Base-by-base conservation (phyloP, 1,284 basidiomycete genomes). In the Ceratobasidium sp. region DNA sequence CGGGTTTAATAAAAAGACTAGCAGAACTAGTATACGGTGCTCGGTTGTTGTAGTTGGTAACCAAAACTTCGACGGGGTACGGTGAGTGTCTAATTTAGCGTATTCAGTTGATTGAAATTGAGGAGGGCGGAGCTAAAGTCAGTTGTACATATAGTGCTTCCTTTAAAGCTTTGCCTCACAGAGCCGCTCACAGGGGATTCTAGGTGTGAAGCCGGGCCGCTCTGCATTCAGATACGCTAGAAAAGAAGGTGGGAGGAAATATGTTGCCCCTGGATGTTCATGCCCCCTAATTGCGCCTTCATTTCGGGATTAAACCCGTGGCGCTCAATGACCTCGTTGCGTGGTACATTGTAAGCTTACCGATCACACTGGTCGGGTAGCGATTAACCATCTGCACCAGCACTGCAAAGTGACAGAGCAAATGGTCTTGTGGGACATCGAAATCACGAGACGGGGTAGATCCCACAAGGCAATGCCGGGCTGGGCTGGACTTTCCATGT, bases 281-380 rank as follows among this genome's bases (percentile, higher is more conserved):
- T 42, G 15, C 64, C 46, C 33, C 64, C 64, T 66, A 66, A 65
- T 66, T 66, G 44, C 46, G 46, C 13, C 28, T 28, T 52, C 64
- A 48, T 66, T 66, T 66, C 46, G 64, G 64, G 64, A 52, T 50
- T 50, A 50, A 50, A 50, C 40, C 62, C 64, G 64, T 28, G 44
- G 44, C 64, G 46, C 26, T 65, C 46, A n/a, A 28, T n/a, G 46
- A 28, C 26, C 46, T 52, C 26, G 64, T 66, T 50, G 64, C 64
- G 20, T 62, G 12, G 17, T 42, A n/a, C 52, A 61, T n/a, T 38
- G 17, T 12, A 10, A 7, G n/a, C 26, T 23, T 61, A 5, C 59
- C 38, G 59, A 42, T 42, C 20, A 26, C 7, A 17, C 20, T 40
- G 26, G 54, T 15, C 26, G 54, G 26, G 23, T 57, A 33, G 12